Percentiles rank a stretch among this genome's conserved stretches.
Conservation (phyloP, 2,329 filamentous ascomycete species). For the Fusarium multiceps region DNA sequence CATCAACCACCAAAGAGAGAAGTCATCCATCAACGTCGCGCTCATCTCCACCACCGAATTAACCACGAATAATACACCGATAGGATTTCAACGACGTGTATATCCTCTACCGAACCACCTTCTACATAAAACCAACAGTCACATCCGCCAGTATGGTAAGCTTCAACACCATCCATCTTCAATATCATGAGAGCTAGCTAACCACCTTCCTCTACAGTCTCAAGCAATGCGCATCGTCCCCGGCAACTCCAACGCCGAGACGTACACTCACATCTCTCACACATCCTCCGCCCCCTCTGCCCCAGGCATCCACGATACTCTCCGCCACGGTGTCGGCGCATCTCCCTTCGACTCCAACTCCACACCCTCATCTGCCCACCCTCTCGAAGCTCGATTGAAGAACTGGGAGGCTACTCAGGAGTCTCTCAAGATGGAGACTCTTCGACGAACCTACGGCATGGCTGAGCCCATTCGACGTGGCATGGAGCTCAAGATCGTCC, state of each 20-base stretch:
- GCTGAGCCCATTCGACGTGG: slow-evolving; percentile 90
- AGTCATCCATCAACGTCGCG: slow-evolving; percentile 14
- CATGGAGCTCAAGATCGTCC: slow-evolving; percentile 94
- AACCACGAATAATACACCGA: not conserved
- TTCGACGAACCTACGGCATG: slow-evolving; percentile 89
- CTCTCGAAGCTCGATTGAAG: slow-evolving; percentile 88
- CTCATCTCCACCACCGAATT: not conserved
- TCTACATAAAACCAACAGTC: slow-evolving; percentile 7
- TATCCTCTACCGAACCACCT: not conserved
- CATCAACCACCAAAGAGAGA: slow-evolving; percentile 25
- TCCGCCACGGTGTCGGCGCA: slow-evolving; percentile 84
- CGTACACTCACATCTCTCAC: slow-evolving; percentile 71
- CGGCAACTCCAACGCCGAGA: slow-evolving; percentile 70
- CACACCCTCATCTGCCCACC: slow-evolving; percentile 75
- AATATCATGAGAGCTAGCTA: slow-evolving; percentile 34
- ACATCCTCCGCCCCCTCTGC: slow-evolving; percentile 85
- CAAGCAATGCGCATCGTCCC: slow-evolving; percentile 93
- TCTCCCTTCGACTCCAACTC: slow-evolving; percentile 61
- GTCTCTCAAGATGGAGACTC: slow-evolving; percentile 84
- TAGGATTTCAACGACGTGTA: not conserved
- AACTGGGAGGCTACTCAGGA: slow-evolving; percentile 94
- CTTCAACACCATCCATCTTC: slow-evolving; percentile 22
- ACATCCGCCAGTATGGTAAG: slow-evolving; percentile 62
- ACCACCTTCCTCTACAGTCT: slow-evolving; percentile 36
- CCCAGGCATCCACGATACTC: slow-evolving; percentile 91